Evolutionary conservation across 2,329 filamentous ascomycete genomes (phyloP).

Genomic region (Stemphylium vesicarium): DNA sequence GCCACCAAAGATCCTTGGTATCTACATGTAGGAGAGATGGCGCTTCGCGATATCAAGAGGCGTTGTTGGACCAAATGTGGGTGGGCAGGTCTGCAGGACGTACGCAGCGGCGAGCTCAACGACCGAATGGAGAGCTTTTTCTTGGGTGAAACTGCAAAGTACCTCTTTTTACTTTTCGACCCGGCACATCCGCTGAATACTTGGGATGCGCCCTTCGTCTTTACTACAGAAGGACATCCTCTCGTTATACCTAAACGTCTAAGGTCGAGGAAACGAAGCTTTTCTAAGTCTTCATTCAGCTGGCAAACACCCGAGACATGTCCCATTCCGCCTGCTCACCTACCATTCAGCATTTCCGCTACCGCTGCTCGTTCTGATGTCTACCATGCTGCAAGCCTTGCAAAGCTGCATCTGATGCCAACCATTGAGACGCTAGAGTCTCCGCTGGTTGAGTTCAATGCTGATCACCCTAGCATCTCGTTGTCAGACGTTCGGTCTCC

Average conservation of each 20-base stretch:
- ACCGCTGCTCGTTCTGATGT: slow-evolving; percentile 81
- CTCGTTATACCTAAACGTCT: slow-evolving; percentile 72
- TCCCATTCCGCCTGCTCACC: slow-evolving; percentile 63
- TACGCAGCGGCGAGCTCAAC: slow-evolving; percentile 74
- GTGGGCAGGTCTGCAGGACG: slow-evolving; percentile 79
- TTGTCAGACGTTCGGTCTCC: slow-evolving; percentile 63
- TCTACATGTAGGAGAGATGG: slow-evolving; percentile 94
- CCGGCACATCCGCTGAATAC: slow-evolving; percentile 84
- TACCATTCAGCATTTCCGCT: slow-evolving; percentile 76
- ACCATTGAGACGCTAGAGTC: slow-evolving; percentile 63
- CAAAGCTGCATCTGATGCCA: slow-evolving; percentile 79
- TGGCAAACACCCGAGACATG: slow-evolving; percentile 62
- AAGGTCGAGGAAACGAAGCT: slow-evolving; percentile 23
- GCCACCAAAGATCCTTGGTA: slow-evolving; percentile 97
- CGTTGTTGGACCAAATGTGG: slow-evolving; percentile 91
- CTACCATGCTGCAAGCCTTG: slow-evolving; percentile 87
- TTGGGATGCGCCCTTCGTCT: slow-evolving; percentile 86
- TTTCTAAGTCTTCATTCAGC: slow-evolving; percentile 9
- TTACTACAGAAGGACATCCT: slow-evolving; percentile 95
- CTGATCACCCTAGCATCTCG: slow-evolving; percentile 61
- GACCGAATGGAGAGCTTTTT: slow-evolving; percentile 99
- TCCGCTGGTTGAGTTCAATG: slow-evolving; percentile 60
- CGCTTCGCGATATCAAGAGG: slow-evolving; percentile 82
- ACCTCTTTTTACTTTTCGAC: slow-evolving; percentile 91
- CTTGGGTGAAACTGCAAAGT: slow-evolving; percentile 93